Base-by-base conservation (phyloP, 2,329 filamentous ascomycete genomes). In the Cladosporium oxysporum region DNA sequence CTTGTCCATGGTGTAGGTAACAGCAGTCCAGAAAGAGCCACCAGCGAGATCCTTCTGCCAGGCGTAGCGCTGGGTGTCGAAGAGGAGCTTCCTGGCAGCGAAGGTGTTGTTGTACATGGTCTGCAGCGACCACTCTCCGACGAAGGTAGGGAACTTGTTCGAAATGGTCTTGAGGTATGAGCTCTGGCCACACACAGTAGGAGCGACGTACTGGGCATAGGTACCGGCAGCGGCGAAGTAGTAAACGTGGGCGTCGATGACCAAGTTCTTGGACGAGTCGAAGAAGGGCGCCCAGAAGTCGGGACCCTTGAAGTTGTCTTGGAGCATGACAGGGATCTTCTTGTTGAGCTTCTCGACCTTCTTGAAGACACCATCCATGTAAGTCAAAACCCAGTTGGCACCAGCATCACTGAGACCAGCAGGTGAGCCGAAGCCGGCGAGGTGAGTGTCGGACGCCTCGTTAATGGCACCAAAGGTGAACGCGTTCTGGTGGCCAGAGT, bases 391-490 rank as follows among this genome's bases (percentile, higher is more conserved):
- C 74, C 75, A 79, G 35, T 68, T 70, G 11, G 72, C 70, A 31
- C 73, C 76, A 21, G 67, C 69, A 11, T 71, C 69, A 1, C 75
- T 71, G 3, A 79, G 70, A 8, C 73, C 74, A 14, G 72, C 72
- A 3, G 74, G 68, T 2, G 73, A 74, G 28, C 71, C 77, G 57
- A 79, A 79, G n/a, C 66, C 71, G 8, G 69, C 65, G 37, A 79
- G 68, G 49, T 44, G 60, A 66, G 77, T 77, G 70, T 79, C 78
- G 33, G 68, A 72, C 0, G 77, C 69, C 61, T 80, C 77, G 69
- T 80, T 80, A 69, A 80, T 75, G 5, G 77, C 76, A 3, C 71
- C 72, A 49, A 80, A 67, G 62, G 76, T 78, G 69, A 74, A 79
- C 11, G 71, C 72, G 60, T 77, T 69, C 5, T 71, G 70, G 21